These are phyloP conservation scores for Tylopilus intermedius DNA, from an alignment of 768 basidiomycete species.

Conservation along the genomic window DNA sequence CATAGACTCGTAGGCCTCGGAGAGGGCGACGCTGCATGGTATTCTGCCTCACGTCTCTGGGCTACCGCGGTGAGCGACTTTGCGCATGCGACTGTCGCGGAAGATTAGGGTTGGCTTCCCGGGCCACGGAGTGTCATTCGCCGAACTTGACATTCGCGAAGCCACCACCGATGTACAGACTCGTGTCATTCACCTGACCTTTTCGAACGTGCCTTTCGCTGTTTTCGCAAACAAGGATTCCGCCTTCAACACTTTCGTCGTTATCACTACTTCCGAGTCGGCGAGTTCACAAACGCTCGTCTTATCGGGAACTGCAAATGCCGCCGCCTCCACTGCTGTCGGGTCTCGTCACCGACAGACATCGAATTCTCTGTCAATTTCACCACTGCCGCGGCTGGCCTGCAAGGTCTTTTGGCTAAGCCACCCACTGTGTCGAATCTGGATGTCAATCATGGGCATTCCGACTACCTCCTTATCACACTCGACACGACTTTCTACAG, in stretches of 20 bases:
- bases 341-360: conserved; percentile 53
- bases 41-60: too few species aligned
- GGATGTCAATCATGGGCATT: conserved; percentile 56
- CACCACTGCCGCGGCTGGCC: conserved; percentile 51
- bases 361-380: conserved; percentile 59
- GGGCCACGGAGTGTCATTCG: conserved; percentile 35
- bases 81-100: conserved; percentile 28
- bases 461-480: conserved; percentile 64
- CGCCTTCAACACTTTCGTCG: conserved; percentile 58
- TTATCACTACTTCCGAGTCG: conserved; percentile 55
- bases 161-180: conserved; percentile 57
- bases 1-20: too few species aligned
- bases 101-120: conserved; percentile 46
- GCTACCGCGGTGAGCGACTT: too few species aligned
- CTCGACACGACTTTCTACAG: conserved; percentile 60
- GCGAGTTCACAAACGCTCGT: conserved; percentile 41
- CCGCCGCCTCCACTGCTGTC: conserved; percentile 46
- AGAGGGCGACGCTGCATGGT: too few species aligned
- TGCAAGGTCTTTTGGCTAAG: conserved; percentile 58
- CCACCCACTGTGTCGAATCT: conserved; percentile 36
- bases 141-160: conserved; percentile 38
- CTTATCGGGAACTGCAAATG: conserved; percentile 39
- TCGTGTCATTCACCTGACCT: conserved; percentile 45
- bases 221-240: conserved; percentile 45
- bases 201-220: conserved; percentile 43